Evolutionary conservation across 2,329 filamentous ascomycete genomes (phyloP), one percentile per base, ranked within the genome.

Genomic region (Salinomyces thailandicus): DNA sequence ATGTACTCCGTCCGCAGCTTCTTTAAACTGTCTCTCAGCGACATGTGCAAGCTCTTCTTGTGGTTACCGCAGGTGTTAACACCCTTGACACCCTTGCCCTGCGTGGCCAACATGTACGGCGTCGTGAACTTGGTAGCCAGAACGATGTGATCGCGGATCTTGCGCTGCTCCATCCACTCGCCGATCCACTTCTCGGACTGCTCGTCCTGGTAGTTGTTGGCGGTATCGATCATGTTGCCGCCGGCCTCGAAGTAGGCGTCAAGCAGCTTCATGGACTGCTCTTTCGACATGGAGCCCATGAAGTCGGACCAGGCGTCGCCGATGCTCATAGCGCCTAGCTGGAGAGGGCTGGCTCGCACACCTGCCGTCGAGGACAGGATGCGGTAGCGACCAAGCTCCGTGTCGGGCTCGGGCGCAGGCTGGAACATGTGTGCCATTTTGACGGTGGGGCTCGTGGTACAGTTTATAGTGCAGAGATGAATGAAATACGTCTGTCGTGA

Each of bases 1-100:
- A 85, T 75, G 51, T 83, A 85, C 35, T 73, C 67, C 7, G 79
- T 82, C 58, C 77, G 68, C 36, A 79, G 66, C 59, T 75, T 80
- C 40, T 53, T 53, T 41, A 59, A 36, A 5, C 45, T 51, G 31
- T 52, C 53, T 7, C 49, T 38, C 6, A 59, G 36, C 65, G 41
- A 77, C 63, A 60, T 73, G 29, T 69, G 66, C 26, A 83, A 52
- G 38, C 68, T 75, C 58, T 81, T 81, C 37, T 71, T 64, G 30
- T 73, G 69, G 50, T 81, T 82, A 3, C 79, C 79, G 12, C 42
- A 48, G 37, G 57, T 67, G 60, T 82, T 83, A 28, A 71, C 63
- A 13, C 72, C 69, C 48, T 79, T 80, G n/a, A 8, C 22, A 2
- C 78, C 78, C 38, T 56, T 53, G 36, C 51, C 52, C 8, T 45